Conservation (phyloP, 2,329 filamentous ascomycete species). For the Penicillium freii region DNA sequence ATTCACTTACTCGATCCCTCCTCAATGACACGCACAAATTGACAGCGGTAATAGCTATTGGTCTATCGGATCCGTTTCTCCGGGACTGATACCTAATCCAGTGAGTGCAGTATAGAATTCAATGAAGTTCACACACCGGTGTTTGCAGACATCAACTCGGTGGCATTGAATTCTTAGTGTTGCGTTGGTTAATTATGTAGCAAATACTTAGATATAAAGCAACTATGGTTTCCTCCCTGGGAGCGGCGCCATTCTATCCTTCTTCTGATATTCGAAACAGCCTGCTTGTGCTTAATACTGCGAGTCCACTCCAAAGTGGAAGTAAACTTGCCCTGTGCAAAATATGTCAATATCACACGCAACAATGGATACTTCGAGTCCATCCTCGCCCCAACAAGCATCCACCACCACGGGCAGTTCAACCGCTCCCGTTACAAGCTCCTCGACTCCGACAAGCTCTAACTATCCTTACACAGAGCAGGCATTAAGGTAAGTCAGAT, state of each 20-base stretch:
- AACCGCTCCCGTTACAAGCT: not conserved
- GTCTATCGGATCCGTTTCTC: not conserved
- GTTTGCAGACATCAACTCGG: not conserved
- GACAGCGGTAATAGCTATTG: not conserved
- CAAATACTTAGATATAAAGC: not conserved
- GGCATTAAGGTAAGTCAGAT: not conserved
- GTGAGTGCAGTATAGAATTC: not conserved
- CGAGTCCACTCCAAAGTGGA: not conserved
- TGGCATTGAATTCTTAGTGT: too few species aligned
- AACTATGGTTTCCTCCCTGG: not conserved
- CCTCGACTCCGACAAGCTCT: not conserved
- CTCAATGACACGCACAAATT: not conserved
- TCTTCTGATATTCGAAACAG: not conserved
- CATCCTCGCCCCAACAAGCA: not conserved
- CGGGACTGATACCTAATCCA: not conserved
- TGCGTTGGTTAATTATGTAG: not conserved
- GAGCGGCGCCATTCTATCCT: not conserved
- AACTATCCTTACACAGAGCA: not conserved
- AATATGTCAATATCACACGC: not conserved
- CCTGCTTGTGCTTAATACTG: not conserved
- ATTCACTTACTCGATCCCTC: not conserved
- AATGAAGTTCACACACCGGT: not conserved
- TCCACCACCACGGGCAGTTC: not conserved
- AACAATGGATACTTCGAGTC: not conserved
- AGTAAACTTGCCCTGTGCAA: not conserved